Percentiles rank a stretch among this genome's conserved stretches.
These are phyloP conservation scores for Abelmoschus esculentus DNA, from an alignment of 345 rosid genomes.

Conservation along the genomic window DNA sequence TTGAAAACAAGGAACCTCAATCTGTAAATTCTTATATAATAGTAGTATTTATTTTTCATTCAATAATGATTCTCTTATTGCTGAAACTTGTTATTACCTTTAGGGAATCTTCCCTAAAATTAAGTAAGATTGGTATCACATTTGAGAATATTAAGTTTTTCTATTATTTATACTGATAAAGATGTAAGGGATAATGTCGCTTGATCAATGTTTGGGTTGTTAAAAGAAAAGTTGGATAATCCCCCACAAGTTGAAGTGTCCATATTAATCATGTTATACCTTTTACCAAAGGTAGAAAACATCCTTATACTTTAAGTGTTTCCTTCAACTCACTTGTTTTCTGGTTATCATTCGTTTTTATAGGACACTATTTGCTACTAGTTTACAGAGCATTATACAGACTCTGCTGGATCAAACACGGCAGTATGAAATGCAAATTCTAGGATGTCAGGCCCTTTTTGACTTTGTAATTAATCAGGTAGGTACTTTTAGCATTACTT, in stretches of 20 bases:
- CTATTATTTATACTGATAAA: background rate
- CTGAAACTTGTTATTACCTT: slow-evolving; percentile 5
- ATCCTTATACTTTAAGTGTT: background rate
- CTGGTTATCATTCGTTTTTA: slow-evolving; percentile 11
- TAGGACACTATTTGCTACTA: slow-evolving; percentile 85
- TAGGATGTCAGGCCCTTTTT: slow-evolving; percentile 79
- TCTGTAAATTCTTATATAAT: background rate
- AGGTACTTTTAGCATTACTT: slow-evolving; percentile 11
- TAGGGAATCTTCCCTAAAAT: background rate
- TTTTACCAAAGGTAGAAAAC: background rate
- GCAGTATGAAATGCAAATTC: slow-evolving; percentile 66
- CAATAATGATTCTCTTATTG: background rate
- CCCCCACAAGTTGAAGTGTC: background rate
- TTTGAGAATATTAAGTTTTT: background rate
- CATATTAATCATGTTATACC: background rate
- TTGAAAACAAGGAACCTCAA: background rate
- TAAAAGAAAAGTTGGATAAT: background rate
- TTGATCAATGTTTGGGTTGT: background rate
- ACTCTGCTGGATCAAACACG: slow-evolving; percentile 74
- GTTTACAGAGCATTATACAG: slow-evolving; percentile 66
- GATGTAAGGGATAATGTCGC: background rate
- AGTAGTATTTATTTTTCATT: background rate
- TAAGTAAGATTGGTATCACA: background rate
- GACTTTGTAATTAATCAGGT: slow-evolving; percentile 94
- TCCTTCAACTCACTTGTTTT: slow-evolving; percentile 3